A percentile compares a stretch with the other conserved stretches of the same genome.
Evolutionary conservation across 805 yeast species (phyloP).

Genomic region (Tetrapisispora fleetii): DNA sequence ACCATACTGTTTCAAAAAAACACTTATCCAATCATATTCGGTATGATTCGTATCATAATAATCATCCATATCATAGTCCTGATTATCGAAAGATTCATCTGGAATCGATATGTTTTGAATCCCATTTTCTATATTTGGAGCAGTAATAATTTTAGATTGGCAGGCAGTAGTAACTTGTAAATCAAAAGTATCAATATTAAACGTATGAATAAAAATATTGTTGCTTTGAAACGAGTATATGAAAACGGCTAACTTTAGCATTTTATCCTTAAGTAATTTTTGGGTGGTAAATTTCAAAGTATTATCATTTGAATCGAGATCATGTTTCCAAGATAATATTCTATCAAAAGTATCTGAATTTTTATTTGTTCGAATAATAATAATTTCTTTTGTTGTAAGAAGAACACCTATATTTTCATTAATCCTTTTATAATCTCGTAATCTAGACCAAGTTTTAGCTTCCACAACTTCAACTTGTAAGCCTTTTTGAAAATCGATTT

Average conservation of each 20-base stretch:
- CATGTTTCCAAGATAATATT: slow-evolving; percentile 66
- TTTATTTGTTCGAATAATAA: slow-evolving; percentile 36
- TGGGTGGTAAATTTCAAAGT: slow-evolving; percentile 36
- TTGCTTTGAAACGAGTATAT: slow-evolving; percentile 15
- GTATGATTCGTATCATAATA: neutral
- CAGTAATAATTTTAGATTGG: slow-evolving; percentile 9
- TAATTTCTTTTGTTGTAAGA: slow-evolving; percentile 58
- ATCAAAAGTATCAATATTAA: slow-evolving; percentile 7
- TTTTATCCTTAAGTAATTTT: slow-evolving; percentile 7
- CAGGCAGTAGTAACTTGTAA: slow-evolving; percentile 10
- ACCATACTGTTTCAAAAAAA: slow-evolving; percentile 4
- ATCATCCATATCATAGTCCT: neutral
- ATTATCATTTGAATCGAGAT: slow-evolving; percentile 43
- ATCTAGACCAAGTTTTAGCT: slow-evolving; percentile 44
- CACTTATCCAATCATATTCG: neutral
- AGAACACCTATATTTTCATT: slow-evolving; percentile 36
- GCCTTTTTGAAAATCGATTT: slow-evolving; percentile 24
- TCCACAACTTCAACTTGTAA: slow-evolving; percentile 33
- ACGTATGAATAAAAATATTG: slow-evolving; percentile 15
- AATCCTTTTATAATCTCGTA: slow-evolving; percentile 36
- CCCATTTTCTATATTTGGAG: slow-evolving; percentile 9
- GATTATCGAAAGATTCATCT: neutral
- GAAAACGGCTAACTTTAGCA: slow-evolving; percentile 8
- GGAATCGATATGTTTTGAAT: slow-evolving; percentile 4
- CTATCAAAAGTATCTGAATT: slow-evolving; percentile 32